These are phyloP conservation scores for Calocera viscosa DNA, from an alignment of 768 basidiomycete genomes.

Conservation along the genomic window DNA sequence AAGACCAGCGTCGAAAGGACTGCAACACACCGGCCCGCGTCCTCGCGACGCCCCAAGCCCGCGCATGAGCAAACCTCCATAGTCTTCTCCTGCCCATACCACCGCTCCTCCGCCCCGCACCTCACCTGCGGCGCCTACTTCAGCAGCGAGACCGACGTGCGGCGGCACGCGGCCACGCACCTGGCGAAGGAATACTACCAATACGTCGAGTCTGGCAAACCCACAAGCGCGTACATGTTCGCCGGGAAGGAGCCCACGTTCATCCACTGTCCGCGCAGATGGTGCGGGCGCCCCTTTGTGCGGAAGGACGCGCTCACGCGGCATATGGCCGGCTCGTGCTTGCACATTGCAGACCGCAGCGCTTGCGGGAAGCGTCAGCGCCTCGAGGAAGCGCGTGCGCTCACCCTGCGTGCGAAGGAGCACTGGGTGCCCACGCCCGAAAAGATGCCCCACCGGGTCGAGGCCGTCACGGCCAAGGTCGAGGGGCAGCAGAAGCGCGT, in stretches of 20 bases:
- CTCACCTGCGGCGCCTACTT: constrained; percentile 6
- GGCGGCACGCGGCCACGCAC: background rate
- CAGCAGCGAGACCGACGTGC: constrained; percentile 3
- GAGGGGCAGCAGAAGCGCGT: constrained; percentile 1
- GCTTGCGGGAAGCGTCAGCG: background rate
- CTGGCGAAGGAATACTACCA: background rate
- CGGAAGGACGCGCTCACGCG: background rate
- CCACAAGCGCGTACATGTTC: background rate
- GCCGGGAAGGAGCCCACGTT: background rate
- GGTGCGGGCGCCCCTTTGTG: background rate
- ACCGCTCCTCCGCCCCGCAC: background rate
- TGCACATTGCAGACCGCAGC: background rate
- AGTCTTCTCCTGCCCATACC: constrained; percentile 5
- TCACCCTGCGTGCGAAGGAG: background rate
- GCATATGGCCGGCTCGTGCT: background rate
- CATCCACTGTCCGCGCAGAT: background rate
- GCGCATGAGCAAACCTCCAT: background rate
- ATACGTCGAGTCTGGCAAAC: background rate
- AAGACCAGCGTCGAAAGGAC: too few species aligned
- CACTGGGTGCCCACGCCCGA: background rate
- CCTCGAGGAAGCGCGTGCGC: background rate
- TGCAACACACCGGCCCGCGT: background rate
- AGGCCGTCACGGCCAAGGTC: constrained; percentile 1
- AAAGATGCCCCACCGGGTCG: background rate
- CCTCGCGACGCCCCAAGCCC: constrained; percentile 21